phyloP scores from a whole-genome alignment of 345 rosid genomes.

The Streptanthus diversifolius region DNA sequence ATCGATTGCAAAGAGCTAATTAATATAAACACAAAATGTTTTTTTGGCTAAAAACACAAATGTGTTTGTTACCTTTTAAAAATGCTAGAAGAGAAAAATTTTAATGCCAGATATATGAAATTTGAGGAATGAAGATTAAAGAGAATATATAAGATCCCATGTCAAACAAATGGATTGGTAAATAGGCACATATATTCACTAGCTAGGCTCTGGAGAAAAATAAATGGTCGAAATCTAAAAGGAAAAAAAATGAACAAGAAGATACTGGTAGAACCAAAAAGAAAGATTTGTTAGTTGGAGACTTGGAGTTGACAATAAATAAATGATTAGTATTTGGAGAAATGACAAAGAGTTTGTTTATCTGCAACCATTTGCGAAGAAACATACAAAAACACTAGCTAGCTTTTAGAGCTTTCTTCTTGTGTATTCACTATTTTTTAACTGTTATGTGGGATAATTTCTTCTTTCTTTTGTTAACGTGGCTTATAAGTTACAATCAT shows the following conservation, averaged over 20 bases:
- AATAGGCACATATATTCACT: slow-evolving; percentile 20
- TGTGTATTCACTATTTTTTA: background rate
- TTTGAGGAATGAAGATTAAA: background rate
- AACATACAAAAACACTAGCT: slow-evolving; percentile 22
- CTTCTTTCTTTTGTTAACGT: background rate
- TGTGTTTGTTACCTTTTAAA: background rate
- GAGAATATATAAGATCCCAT: background rate
- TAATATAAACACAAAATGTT: background rate
- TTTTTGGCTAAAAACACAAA: background rate
- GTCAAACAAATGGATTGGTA: background rate
- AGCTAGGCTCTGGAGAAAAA: slow-evolving; percentile 13
- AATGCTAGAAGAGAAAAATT: no score
- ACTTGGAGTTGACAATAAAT: background rate
- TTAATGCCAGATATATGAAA: background rate
- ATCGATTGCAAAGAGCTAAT: background rate
- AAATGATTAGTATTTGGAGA: background rate
- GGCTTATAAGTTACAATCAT: background rate
- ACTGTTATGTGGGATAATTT: background rate
- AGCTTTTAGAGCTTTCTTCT: background rate
- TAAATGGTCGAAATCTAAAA: background rate
- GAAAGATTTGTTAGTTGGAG: background rate
- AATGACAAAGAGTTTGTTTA: slow-evolving; percentile 20
- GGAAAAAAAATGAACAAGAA: background rate
- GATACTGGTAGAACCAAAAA: background rate
- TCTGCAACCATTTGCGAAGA: slow-evolving; percentile 21